These are phyloP conservation scores for Corymbia maculata DNA, from an alignment of 345 rosid species.

Conservation along the genomic window DNA sequence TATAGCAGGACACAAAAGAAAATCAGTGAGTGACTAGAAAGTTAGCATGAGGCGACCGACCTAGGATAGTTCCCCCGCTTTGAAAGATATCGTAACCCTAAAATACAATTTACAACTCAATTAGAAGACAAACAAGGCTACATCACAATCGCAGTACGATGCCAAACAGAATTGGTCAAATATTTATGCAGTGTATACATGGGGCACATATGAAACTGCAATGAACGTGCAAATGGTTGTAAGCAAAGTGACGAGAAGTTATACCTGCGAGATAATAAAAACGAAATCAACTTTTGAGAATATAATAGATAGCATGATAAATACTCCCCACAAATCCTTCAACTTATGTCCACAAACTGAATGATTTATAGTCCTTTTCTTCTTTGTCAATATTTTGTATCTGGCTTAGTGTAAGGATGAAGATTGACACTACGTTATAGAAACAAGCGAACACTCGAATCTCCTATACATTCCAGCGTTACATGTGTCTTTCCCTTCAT, in stretches of 20 bases:
- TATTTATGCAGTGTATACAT: background rate
- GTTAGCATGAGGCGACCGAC: background rate
- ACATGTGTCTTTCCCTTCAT: background rate
- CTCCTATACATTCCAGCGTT: background rate
- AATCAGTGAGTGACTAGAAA: background rate
- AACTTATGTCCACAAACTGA: background rate
- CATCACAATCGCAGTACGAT: background rate
- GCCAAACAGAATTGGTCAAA: background rate
- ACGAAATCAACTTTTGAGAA: background rate
- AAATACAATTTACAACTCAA: background rate
- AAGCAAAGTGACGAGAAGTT: background rate
- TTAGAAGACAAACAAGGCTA: background rate
- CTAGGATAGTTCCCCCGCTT: background rate
- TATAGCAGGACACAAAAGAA: slow-evolving; percentile 3
- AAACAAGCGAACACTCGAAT: background rate
- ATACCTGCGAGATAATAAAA: background rate
- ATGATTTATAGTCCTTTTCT: background rate
- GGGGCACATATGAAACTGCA: background rate
- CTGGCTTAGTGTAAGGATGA: background rate
- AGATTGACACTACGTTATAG: rapidly evolving
- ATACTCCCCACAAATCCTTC: background rate
- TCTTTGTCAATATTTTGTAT: background rate
- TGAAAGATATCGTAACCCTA: background rate
- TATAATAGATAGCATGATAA: background rate
- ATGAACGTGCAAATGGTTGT: background rate